Conservation (phyloP, 2,329 filamentous ascomycete genomes). For the Xylariaceae sp. region DNA sequence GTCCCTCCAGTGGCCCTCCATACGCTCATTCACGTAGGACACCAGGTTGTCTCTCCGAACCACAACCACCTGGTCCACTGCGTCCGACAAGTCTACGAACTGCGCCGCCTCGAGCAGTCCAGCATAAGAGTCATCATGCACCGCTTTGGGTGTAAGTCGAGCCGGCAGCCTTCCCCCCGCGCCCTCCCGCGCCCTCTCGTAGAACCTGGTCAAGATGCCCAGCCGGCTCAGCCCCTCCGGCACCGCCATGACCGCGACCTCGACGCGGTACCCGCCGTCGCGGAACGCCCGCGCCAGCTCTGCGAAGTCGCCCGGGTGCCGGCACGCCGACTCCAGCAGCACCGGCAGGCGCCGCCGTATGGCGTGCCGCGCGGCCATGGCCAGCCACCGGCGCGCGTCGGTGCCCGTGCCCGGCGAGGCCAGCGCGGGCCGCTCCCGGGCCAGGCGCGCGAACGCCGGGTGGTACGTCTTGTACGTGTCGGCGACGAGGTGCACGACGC, state of each 20-base stretch:
- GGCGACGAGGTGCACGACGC: conserved; percentile 39
- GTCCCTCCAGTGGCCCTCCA: conserved; percentile 5
- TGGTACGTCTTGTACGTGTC: conserved; percentile 47
- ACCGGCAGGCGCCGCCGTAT: conserved; percentile 29
- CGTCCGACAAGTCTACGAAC: conserved; percentile 30
- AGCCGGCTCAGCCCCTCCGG: conserved; percentile 36
- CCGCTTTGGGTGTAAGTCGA: conserved; percentile 36
- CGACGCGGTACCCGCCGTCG: conserved; percentile 31
- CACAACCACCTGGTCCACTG: conserved; percentile 33
- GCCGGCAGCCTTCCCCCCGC: conserved; percentile 31
- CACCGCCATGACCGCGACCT: conserved; percentile 38
- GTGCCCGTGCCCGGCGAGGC: conserved; percentile 35
- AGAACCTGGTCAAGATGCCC: conserved; percentile 37
- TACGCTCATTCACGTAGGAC: conserved; percentile 22
- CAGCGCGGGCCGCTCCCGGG: conserved; percentile 26
- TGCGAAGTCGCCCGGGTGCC: conserved; percentile 37
- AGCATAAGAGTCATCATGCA: conserved; percentile 43
- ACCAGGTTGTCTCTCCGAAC: conserved; percentile 35
- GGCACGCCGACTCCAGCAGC: conserved; percentile 42
- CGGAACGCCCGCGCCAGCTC: conserved; percentile 31
- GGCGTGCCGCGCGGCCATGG: conserved; percentile 32
- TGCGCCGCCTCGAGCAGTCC: conserved; percentile 33
- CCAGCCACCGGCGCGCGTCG: conserved; percentile 42
- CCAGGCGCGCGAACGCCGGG: conserved; percentile 33
- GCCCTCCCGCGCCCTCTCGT: conserved; percentile 31